Evolutionary conservation across 768 basidiomycete genomes (phyloP).

Genomic region (Kwoniella dendrophila): DNA sequence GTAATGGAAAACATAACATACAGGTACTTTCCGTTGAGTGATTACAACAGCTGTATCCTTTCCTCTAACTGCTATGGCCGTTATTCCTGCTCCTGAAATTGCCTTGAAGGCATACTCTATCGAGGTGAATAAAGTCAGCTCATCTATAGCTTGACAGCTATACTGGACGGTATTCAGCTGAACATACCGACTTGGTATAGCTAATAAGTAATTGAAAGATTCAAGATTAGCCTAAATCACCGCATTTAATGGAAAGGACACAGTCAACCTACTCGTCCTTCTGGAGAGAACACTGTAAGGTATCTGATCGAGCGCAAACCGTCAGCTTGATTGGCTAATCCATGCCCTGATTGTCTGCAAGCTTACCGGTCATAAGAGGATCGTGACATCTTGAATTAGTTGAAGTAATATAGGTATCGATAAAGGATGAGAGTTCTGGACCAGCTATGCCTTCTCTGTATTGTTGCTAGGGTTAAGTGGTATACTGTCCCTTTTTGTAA

Average conservation of each 20-base stretch:
- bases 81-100: constrained; percentile 94
- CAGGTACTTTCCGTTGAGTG: constrained; percentile 97
- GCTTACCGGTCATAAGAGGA: constrained; percentile 86
- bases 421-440: not conserved
- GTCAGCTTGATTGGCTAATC: constrained; percentile 1
- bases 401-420: not conserved
- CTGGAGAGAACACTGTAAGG: constrained; percentile 94
- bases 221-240: not conserved
- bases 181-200: constrained; percentile 85
- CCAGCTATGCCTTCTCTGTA: no score
- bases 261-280: constrained; percentile 62
- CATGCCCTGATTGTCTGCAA: not conserved
- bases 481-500: no score
- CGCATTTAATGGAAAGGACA: not conserved
- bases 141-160: not conserved
- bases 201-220: constrained; percentile 55
- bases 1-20: constrained; percentile 59
- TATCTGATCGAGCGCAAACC: constrained; percentile 61
- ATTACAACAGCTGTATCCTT: constrained; percentile 94
- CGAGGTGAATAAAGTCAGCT: constrained; percentile 8
- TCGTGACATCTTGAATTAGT: constrained; percentile 69
- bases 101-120: constrained; percentile 99
- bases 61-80: constrained; percentile 86
- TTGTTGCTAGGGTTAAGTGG: no score
- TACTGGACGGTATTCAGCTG: not conserved